Base-by-base conservation (phyloP, 257 asterid genomes). In the Forsythia suspensa region DNA sequence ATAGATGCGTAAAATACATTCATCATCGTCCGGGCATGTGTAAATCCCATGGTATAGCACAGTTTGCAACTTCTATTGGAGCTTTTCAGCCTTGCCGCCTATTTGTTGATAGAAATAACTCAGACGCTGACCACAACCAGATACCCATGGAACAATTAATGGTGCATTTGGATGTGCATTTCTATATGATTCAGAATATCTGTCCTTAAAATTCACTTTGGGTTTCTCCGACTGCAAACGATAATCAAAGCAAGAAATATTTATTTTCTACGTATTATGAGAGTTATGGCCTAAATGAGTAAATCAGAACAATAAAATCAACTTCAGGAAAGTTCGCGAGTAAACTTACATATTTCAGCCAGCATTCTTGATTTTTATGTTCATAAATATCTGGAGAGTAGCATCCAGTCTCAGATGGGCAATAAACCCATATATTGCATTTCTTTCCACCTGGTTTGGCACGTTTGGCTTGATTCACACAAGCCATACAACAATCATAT, bases 371-470 rank as follows among this genome's bases (percentile, higher is more conserved):
- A 74, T 92, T 86, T 81, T 92, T 91, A 86, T 93, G 99, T 75
- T 90, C 77, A 72, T 93, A 95, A 43, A 91, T 87, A 81, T 95
- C 99, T n/a, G 97, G 99, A 76, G 97, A 93, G 90, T 84, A 79
- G 88, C 99, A 95, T 36, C 99, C 99, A 1, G 77, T 78, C 84
- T 91, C 95, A 0, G 89, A 84, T 3, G 99, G 98, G 80, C 99
- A 93, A 79, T 93, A 95, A 61, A 95, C 99, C 97, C 98, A 95
- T 71, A 89, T 74, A 70, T 93, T 95, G 90, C 99, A 95, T 88
- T 86, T 93, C 86, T 75, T 55, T 76, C 79, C 85, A 13, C 85
- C 89, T 0, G 94, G 87, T 76, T 73, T 86, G 4, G 99, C 93
- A 15, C 75, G 90, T 82, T 83, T 92, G 34, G 98, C 96, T 38